Evolutionary conservation across 1,284 basidiomycete genomes (phyloP).

Genomic region (Pseudomicrostroma phylloplanum): DNA sequence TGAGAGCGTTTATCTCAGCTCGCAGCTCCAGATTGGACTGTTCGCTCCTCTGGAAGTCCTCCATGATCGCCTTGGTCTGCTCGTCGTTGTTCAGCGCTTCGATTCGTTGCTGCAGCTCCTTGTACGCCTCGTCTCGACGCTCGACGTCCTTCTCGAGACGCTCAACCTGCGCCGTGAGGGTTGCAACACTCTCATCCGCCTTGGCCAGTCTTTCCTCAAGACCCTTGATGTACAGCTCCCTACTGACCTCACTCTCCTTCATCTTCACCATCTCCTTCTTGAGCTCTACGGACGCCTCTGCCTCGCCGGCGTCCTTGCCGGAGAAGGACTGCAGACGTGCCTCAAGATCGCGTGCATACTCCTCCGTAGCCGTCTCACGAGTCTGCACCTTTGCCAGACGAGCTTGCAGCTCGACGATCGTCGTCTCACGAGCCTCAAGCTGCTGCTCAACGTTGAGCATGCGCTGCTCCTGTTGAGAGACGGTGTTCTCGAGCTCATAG

Average conservation of each 20-base stretch:
- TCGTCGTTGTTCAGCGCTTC: constrained; percentile 59
- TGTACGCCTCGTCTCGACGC: constrained; percentile 62
- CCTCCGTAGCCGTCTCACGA: constrained; percentile 83
- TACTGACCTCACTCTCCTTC: constrained; percentile 68
- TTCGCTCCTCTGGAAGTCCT: constrained; percentile 75
- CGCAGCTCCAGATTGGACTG: constrained; percentile 68
- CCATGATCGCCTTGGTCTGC: constrained; percentile 50
- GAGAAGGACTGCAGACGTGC: constrained; percentile 76
- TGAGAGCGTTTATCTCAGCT: constrained; percentile 66
- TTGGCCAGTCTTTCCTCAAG: constrained; percentile 74
- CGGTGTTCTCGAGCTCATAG: constrained; percentile 77
- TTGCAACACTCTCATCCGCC: constrained; percentile 68
- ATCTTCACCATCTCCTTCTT: constrained; percentile 72
- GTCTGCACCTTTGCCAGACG: constrained; percentile 76
- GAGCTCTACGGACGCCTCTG: constrained; percentile 70
- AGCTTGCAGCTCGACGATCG: constrained; percentile 69
- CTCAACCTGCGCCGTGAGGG: constrained; percentile 67
- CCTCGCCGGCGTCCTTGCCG: constrained; percentile 68
- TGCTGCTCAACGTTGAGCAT: constrained; percentile 57
- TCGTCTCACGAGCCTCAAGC: constrained; percentile 71
- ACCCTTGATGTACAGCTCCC: constrained; percentile 76
- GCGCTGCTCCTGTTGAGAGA: constrained; percentile 58
- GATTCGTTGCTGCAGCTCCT: constrained; percentile 66
- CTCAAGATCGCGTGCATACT: constrained; percentile 86
- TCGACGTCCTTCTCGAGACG: constrained; percentile 71